Conservation (phyloP, 2,329 filamentous ascomycete species). For the Sporothrix sp. region DNA sequence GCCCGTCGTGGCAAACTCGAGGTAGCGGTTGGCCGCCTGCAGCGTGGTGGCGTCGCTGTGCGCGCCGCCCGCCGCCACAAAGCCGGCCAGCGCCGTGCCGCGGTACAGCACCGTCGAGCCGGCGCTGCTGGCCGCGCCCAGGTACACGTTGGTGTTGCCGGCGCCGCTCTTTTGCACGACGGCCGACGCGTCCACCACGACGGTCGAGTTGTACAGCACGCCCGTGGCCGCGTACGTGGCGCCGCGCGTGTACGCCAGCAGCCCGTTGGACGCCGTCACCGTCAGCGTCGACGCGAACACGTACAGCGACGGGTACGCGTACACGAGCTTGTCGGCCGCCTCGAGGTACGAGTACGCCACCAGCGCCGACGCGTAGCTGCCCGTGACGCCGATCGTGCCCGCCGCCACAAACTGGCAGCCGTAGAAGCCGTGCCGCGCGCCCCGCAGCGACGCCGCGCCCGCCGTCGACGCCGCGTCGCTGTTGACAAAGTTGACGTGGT, state of each 20-base stretch:
- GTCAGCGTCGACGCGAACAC: constrained; percentile 35
- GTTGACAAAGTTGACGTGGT: constrained; percentile 32
- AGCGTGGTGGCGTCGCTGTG: constrained; percentile 26
- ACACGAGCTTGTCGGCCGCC: constrained; percentile 33
- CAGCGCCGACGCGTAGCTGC: constrained; percentile 26
- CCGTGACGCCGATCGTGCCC: constrained; percentile 23
- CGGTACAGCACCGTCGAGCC: constrained; percentile 33
- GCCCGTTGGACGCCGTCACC: constrained; percentile 26
- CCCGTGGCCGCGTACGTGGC: constrained; percentile 25
- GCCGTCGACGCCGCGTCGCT: constrained; percentile 20
- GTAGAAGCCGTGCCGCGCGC: constrained; percentile 34
- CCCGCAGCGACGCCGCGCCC: constrained; percentile 26
- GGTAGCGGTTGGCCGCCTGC: constrained; percentile 26
- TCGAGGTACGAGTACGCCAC: constrained; percentile 37
- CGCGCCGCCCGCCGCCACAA: constrained; percentile 29
- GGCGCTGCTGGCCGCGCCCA: constrained; percentile 32
- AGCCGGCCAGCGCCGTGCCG: constrained; percentile 28
- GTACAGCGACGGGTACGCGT: constrained; percentile 31
- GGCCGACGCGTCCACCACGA: constrained; percentile 31
- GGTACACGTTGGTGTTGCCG: constrained; percentile 30
- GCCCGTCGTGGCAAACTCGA: constrained; percentile 33
- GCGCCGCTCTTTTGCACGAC: constrained; percentile 26
- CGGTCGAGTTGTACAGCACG: constrained; percentile 29
- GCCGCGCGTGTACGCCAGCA: constrained; percentile 27
- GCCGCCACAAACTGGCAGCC: constrained; percentile 33